Evolutionary conservation across 352 stramenopile species (phyloP).

Genomic region (Elongisporangium undulatum): DNA sequence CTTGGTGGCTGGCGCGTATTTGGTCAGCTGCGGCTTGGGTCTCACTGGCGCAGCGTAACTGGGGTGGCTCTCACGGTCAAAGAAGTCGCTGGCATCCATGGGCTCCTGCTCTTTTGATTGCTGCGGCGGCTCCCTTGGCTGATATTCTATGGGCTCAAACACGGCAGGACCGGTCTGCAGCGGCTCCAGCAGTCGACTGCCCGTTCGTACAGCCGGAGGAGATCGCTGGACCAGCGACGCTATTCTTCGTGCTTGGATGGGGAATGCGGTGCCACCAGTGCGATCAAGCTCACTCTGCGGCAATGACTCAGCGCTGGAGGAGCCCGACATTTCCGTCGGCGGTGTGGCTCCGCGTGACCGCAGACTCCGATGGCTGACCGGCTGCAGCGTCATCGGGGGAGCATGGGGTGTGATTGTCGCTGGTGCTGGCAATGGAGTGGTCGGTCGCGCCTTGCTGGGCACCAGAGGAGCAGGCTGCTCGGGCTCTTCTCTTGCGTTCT

Average conservation of each 20-base stretch:
- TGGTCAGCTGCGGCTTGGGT: slow-evolving; percentile 17
- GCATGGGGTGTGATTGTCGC: slow-evolving; percentile 2
- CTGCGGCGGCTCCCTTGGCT: slow-evolving; percentile 5
- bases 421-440: slow-evolving; percentile 9
- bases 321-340: background rate
- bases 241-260: background rate
- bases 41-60: slow-evolving; percentile 7
- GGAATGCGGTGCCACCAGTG: background rate
- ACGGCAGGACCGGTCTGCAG: slow-evolving; percentile 2
- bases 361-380: background rate
- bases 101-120: slow-evolving; percentile 4
- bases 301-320: background rate
- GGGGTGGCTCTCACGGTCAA: slow-evolving; percentile 2
- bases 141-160: slow-evolving; percentile 8
- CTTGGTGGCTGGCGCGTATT: slow-evolving; percentile 8
- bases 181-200: background rate
- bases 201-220: background rate
- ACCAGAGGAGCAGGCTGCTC: slow-evolving; percentile 1
- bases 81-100: background rate
- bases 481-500: background rate
- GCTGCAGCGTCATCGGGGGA: background rate
- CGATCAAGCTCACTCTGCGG: background rate
- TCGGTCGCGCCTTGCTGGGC: background rate
- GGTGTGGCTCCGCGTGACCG: background rate
- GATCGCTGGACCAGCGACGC: background rate